A percentile compares a stretch with the other conserved stretches of the same genome.
Evolutionary conservation across 768 basidiomycete genomes (phyloP).

Genomic region (Chiua virens): DNA sequence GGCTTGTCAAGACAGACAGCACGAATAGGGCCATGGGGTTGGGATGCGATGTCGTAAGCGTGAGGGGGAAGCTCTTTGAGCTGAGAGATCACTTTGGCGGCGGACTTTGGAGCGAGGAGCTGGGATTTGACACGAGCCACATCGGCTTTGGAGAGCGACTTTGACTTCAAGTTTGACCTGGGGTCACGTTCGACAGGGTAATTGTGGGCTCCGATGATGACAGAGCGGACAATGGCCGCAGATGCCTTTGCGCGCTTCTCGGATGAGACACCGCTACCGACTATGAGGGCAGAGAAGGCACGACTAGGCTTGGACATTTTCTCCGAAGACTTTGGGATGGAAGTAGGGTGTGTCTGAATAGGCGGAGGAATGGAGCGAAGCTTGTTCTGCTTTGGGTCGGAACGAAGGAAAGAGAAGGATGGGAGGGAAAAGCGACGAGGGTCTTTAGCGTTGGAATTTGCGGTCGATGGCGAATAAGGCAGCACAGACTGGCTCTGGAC

Average conservation of each 20-base stretch:
- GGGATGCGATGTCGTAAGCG: conserved; percentile 5
- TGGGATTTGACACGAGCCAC: conserved; percentile 66
- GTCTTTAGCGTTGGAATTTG: conserved; percentile 21
- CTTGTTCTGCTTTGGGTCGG: conserved; percentile 30
- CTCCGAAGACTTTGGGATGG: conserved; percentile 38
- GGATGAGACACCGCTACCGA: conserved; percentile 36
- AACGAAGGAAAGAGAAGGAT: conserved; percentile 42
- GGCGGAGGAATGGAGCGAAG: conserved; percentile 10
- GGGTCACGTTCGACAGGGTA: conserved; percentile 18
- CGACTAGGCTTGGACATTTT: conserved; percentile 40
- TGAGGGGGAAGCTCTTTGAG: conserved; percentile 56
- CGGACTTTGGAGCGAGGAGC: conserved; percentile 64
- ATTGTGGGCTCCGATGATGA: conserved; percentile 62
- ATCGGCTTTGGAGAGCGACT: conserved; percentile 47
- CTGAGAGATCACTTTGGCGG: conserved; percentile 71
- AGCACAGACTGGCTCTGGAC: conserved; percentile 29
- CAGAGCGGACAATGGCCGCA: conserved; percentile 60
- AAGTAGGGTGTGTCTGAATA: conserved; percentile 26
- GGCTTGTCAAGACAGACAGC: conserved; percentile 70
- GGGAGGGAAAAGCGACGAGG: conserved; percentile 51
- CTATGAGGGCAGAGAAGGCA: conserved; percentile 31
- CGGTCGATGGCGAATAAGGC: conserved; percentile 17
- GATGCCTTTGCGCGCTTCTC: conserved; percentile 64
- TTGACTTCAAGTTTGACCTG: conserved; percentile 37
- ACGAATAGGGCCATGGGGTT: conserved; percentile 55